Evolutionary conservation across 306 rosid genomes (phyloP).

Genomic region (Delonix regia): DNA sequence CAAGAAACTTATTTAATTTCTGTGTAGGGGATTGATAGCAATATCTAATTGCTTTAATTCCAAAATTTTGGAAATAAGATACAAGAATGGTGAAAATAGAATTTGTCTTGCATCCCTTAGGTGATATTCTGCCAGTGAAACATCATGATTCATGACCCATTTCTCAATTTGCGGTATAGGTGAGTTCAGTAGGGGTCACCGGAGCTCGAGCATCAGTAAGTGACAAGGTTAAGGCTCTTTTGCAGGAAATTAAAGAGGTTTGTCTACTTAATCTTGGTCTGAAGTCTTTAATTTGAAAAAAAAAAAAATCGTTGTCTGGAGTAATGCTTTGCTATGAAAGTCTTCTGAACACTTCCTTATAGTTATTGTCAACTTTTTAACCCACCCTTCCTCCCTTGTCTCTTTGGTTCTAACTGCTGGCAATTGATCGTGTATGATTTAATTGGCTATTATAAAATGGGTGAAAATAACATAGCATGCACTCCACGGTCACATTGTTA

Average conservation of each 20-base stretch:
- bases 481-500: neutral
- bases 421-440: slow-evolving; percentile 8
- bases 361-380: neutral
- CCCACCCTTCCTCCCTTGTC: neutral
- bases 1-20: neutral
- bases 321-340: neutral
- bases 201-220: slow-evolving; percentile 88
- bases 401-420: slow-evolving; percentile 17
- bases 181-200: slow-evolving; percentile 90
- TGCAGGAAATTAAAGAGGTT: slow-evolving; percentile 81
- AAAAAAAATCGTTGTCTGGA: neutral
- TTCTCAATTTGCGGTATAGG: slow-evolving; percentile 55
- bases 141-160: neutral
- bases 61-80: slow-evolving; percentile 25
- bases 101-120: neutral
- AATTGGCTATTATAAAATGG: slow-evolving; percentile 28
- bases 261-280: slow-evolving; percentile 35
- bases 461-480: slow-evolving; percentile 17
- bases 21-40: neutral
- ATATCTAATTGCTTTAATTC: neutral
- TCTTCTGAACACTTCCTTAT: slow-evolving; percentile 3
- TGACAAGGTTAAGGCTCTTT: slow-evolving; percentile 59
- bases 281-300: neutral
- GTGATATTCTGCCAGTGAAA: slow-evolving; percentile 10
- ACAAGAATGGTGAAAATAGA: neutral